Evolutionary conservation across 2,329 filamentous ascomycete genomes (phyloP).

Genomic region (Sarocladiaceae sp.): DNA sequence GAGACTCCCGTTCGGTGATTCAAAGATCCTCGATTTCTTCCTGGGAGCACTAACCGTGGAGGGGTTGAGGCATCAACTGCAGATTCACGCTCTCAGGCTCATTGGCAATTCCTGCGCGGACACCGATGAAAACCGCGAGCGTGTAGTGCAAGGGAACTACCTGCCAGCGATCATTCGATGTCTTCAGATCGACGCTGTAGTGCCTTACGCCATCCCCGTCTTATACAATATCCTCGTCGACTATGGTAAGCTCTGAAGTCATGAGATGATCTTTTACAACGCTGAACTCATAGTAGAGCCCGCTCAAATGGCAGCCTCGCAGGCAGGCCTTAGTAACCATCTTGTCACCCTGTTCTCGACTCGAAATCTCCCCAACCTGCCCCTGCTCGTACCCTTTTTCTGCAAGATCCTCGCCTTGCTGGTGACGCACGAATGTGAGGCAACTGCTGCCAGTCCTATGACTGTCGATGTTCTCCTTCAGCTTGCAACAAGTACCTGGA

Average conservation of each 20-base stretch:
- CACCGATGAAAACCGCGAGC: slow-evolving; percentile 54
- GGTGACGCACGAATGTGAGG: slow-evolving; percentile 44
- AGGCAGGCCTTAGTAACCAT: slow-evolving; percentile 41
- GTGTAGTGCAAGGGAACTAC: slow-evolving; percentile 43
- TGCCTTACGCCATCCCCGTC: slow-evolving; percentile 51
- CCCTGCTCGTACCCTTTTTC: slow-evolving; percentile 42
- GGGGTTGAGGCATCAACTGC: slow-evolving; percentile 34
- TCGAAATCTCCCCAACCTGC: slow-evolving; percentile 33
- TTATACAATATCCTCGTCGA: slow-evolving; percentile 58
- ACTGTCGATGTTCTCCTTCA: slow-evolving; percentile 45
- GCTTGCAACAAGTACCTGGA: slow-evolving; percentile 35
- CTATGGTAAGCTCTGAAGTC: slow-evolving; percentile 41
- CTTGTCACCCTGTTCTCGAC: slow-evolving; percentile 44
- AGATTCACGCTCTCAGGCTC: slow-evolving; percentile 49
- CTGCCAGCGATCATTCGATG: slow-evolving; percentile 42
- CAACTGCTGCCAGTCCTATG: slow-evolving; percentile 32
- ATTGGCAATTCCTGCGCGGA: slow-evolving; percentile 59
- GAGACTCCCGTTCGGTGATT: slow-evolving; percentile 50
- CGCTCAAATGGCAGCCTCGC: slow-evolving; percentile 49
- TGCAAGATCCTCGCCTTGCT: slow-evolving; percentile 53
- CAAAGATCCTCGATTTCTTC: slow-evolving; percentile 52
- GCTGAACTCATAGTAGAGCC: slow-evolving; percentile 37
- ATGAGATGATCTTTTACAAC: slow-evolving; percentile 14
- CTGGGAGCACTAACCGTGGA: slow-evolving; percentile 37
- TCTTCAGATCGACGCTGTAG: slow-evolving; percentile 39